Base-by-base conservation (phyloP, 2,329 filamentous ascomycete species). In the Leptodontidium sp. region DNA sequence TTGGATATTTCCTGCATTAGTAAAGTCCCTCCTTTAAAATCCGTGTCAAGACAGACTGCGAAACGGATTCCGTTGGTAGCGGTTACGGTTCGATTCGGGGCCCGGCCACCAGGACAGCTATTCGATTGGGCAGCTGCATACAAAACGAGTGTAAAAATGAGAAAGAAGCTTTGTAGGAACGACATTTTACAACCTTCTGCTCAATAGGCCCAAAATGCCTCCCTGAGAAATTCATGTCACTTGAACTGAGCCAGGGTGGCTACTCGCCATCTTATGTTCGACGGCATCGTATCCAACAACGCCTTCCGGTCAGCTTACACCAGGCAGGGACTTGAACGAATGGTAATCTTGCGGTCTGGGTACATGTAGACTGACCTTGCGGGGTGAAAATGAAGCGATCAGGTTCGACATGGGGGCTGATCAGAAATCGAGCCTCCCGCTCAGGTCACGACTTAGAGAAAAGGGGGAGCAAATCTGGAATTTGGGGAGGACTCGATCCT, bases 241-340 rank as follows among this genome's bases (percentile, higher is more conserved):
- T 58, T 40, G 55, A 57, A 32, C 8, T 11, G 12, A 32, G 7
- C 35, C 8, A 21, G n/a, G 24, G 55, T 58, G 55, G 55, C 35
- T 58, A 21, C 55, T 29, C 7, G n/a, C 55, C n/a, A 24, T 58
- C 32, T 58, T 58, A 58, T 58, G n/a, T 15, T 24, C 35, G n/a
- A 21, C 4, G 11, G 7, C 32, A 14, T 58, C 32, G 4, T 8
- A 17, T 43, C 55, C 15, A 58, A 14, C 17, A 14, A 40, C 17
- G 11, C 35, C 32, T n/a, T 14, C 9, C 24, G 50, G 11, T 15
- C 24, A 40, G 43, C 11, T 40, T n/a, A 8, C n/a, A 38, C 32
- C 2, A 43, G 7, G n/a, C 4, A 24, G 6, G 1, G 24, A 14
- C 7, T 9, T 21, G n/a, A 35, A 58, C 55, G 43, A 58, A 14